These are phyloP conservation scores for Colletotrichum costaricense DNA, from an alignment of 2,329 filamentous ascomycete genomes.

Conservation along the genomic window DNA sequence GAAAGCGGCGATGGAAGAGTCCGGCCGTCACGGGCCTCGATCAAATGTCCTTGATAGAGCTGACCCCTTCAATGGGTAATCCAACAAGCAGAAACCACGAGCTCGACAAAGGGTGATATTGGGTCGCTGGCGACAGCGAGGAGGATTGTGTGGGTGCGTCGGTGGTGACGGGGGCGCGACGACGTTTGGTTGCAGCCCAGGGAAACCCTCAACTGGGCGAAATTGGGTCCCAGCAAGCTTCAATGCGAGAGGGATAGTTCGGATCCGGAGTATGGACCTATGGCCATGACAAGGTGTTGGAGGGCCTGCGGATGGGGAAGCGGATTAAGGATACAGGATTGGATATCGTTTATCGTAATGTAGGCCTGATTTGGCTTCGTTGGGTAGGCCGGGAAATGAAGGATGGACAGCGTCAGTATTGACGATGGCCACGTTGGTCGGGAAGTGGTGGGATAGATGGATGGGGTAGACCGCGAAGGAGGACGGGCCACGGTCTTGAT, in stretches of 20 bases:
- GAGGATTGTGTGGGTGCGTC: slow-evolving; percentile 3
- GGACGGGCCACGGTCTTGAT: slow-evolving; percentile 32
- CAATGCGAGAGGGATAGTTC: slow-evolving; percentile 27
- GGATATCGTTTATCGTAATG: slow-evolving; percentile 26
- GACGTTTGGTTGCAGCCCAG: slow-evolving; percentile 25
- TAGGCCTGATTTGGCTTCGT: slow-evolving; percentile 16
- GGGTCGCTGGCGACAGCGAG: slow-evolving; percentile 9
- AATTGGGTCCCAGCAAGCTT: slow-evolving; percentile 30
- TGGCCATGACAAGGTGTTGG: slow-evolving; percentile 30
- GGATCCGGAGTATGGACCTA: slow-evolving; percentile 17
- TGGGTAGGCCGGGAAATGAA: slow-evolving; percentile 33
- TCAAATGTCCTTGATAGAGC: neutral
- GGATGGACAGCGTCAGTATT: slow-evolving; percentile 19
- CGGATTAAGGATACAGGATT: slow-evolving; percentile 28
- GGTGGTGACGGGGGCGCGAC: slow-evolving; percentile 27
- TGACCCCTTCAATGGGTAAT: neutral
- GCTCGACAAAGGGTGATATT: neutral
- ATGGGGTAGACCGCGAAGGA: slow-evolving; percentile 8
- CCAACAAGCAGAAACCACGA: neutral
- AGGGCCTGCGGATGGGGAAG: neutral
- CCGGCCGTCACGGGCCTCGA: slow-evolving; percentile 31
- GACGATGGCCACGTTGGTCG: slow-evolving; percentile 33
- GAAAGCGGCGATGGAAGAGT: neutral
- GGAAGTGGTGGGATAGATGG: slow-evolving; percentile 18
- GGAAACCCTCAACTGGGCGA: slow-evolving; percentile 29